phyloP scores from a whole-genome alignment of 257 asterid genomes.

The Penstemon barbatus region DNA sequence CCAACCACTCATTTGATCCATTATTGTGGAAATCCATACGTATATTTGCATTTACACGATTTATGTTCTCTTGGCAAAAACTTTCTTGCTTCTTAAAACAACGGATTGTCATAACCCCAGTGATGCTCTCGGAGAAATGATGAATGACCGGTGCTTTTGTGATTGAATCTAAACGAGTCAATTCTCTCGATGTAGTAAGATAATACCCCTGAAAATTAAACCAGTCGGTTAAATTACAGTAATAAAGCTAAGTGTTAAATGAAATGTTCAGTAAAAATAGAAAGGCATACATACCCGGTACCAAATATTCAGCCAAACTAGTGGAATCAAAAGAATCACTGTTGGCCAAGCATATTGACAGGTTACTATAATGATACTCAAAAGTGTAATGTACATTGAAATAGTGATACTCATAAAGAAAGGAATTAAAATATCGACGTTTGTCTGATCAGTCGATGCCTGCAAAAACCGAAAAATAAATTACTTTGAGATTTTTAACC shows the following conservation, averaged over 20 bases:
- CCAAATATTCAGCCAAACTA: conserved; percentile 65
- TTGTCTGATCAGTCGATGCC: conserved; percentile 89
- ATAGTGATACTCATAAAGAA: conserved; percentile 56
- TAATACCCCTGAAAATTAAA: conserved; percentile 50
- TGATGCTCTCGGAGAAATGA: conserved; percentile 67
- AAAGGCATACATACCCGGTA: conserved; percentile 52
- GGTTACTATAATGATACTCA: conserved; percentile 63
- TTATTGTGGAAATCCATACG: conserved; percentile 67
- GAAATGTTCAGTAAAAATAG: background rate
- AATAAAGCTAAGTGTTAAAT: background rate
- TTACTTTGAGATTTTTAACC: conserved; percentile 37
- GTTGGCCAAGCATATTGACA: conserved; percentile 77
- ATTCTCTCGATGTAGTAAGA: conserved; percentile 66
- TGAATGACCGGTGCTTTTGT: conserved; percentile 77
- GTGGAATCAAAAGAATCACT: conserved; percentile 53
- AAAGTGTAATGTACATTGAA: conserved; percentile 56
- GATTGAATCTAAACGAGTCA: conserved; percentile 64
- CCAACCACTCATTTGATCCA: conserved; percentile 76
- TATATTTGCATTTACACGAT: conserved; percentile 52
- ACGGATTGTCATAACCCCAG: conserved; percentile 74
- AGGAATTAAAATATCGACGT: conserved; percentile 77
- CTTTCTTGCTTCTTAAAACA: conserved; percentile 52
- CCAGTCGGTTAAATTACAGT: background rate
- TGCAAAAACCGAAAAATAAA: conserved; percentile 45
- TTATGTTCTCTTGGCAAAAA: conserved; percentile 50